These are phyloP conservation scores for Dysphania ambrosioides DNA, from an alignment of 148 eudicot species.

Conservation along the genomic window DNA sequence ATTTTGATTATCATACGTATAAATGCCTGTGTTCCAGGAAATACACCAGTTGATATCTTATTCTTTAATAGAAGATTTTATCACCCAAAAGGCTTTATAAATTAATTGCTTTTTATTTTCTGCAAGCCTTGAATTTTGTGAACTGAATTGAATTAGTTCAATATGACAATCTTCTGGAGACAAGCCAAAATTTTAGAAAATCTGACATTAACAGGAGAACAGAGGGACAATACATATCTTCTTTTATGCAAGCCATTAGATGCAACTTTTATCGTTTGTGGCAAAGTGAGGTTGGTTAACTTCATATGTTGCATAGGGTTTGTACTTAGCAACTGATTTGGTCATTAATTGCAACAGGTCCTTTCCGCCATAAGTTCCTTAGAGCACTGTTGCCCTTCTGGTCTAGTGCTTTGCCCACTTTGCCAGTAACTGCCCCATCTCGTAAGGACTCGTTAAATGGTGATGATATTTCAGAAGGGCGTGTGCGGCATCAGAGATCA, in stretches of 20 bases:
- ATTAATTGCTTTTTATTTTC: not conserved
- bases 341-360: conserved; percentile 41
- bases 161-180: not conserved
- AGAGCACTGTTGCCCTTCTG: conserved; percentile 84
- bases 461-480: conserved; percentile 69
- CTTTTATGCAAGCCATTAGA: not conserved
- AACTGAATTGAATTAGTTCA: too few species aligned
- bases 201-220: not conserved
- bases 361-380: conserved; percentile 76
- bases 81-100: not conserved
- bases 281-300: not conserved
- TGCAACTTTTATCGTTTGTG: not conserved
- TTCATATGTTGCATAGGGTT: not conserved
- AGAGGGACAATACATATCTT: not conserved
- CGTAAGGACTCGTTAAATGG: conserved; percentile 64
- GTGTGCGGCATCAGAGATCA: conserved; percentile 60
- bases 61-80: too few species aligned
- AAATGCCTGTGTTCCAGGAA: not conserved
- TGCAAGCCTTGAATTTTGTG: not conserved
- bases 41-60: not conserved
- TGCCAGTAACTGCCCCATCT: conserved; percentile 90
- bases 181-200: not conserved
- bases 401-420: conserved; percentile 87
- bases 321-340: conserved; percentile 1
- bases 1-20: not conserved